Evolutionary conservation across 2,329 filamentous ascomycete genomes (phyloP).

Genomic region (Aaosphaeria pasadenensis): DNA sequence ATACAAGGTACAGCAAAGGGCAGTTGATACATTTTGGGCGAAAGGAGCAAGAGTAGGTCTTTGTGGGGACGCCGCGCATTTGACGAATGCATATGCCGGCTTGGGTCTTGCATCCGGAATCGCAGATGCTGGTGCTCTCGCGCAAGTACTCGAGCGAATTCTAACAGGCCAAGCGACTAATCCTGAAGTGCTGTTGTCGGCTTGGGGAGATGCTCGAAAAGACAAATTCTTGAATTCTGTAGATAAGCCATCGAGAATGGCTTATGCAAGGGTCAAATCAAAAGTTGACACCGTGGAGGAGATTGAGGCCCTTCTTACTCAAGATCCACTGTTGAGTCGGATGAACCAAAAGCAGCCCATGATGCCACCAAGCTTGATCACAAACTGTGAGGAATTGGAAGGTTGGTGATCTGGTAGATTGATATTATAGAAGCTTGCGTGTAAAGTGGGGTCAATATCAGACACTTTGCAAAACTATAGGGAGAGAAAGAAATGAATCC

Average conservation of each 20-base stretch:
- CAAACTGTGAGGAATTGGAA: constrained; percentile 17
- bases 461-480: too few species aligned
- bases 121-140: constrained; percentile 31
- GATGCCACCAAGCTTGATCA: constrained; percentile 26
- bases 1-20: constrained; percentile 42
- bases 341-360: constrained; percentile 29
- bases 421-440: too few species aligned
- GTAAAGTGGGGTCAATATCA: too few species aligned
- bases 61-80: constrained; percentile 41
- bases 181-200: constrained; percentile 24
- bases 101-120: constrained; percentile 34
- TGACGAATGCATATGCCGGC: constrained; percentile 38
- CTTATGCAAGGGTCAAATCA: constrained; percentile 22
- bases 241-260: constrained; percentile 29
- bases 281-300: constrained; percentile 26
- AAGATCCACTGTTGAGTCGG: constrained; percentile 26
- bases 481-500: too few species aligned
- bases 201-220: constrained; percentile 33
- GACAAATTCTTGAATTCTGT: constrained; percentile 35
- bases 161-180: constrained; percentile 13
- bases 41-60: constrained; percentile 27
- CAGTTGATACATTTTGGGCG: constrained; percentile 27
- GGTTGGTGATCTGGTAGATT: constrained; percentile 17
- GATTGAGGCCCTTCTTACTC: constrained; percentile 15
- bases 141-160: constrained; percentile 22